Evolutionary conservation across 1,284 basidiomycete species (phyloP).

Genomic region (Malassezia sp.): DNA sequence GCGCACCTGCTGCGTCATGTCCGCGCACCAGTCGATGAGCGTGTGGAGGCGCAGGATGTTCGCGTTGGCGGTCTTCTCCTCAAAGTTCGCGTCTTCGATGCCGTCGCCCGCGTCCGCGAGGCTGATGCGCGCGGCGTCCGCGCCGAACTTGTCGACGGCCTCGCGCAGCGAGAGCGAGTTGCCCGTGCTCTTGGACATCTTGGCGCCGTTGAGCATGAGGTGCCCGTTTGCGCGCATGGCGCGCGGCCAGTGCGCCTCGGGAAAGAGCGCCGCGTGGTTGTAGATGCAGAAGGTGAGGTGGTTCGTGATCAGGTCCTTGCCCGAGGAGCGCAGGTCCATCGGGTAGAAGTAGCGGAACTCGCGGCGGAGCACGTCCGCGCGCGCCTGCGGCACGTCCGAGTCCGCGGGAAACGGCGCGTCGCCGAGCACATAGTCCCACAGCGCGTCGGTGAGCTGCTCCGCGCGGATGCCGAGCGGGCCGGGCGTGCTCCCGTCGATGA

Average conservation of each 20-base stretch:
- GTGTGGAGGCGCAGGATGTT: constrained; percentile 91
- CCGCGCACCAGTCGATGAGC: constrained; percentile 80
- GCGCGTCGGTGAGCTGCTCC: constrained; percentile 89
- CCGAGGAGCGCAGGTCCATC: constrained; percentile 95
- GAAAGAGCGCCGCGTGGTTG: constrained; percentile 86
- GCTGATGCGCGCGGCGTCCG: constrained; percentile 79
- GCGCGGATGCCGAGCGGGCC: constrained; percentile 75
- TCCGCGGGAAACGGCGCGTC: constrained; percentile 63
- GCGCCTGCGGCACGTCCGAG: constrained; percentile 59
- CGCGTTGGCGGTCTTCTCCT: constrained; percentile 96
- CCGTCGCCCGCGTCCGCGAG: constrained; percentile 96
- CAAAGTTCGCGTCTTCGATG: constrained; percentile 95
- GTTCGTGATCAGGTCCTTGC: constrained; percentile 94
- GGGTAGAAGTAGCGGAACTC: constrained; percentile 98
- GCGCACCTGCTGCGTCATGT: constrained; percentile 56
- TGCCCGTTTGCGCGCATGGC: constrained; percentile 93
- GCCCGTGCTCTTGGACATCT: constrained; percentile 96
- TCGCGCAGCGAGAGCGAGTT: constrained; percentile 44
- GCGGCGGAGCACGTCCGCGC: constrained; percentile 71
- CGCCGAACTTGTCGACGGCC: constrained; percentile 60
- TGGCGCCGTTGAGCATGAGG: constrained; percentile 93
- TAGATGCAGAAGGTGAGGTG: constrained; percentile 91
- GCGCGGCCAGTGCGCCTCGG: constrained; percentile 81
- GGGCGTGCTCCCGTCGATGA: constrained; percentile 64
- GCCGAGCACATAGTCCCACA: constrained; percentile 89